Evolutionary conservation across 768 basidiomycete genomes (phyloP).

Genomic region (Auricularia sp.): DNA sequence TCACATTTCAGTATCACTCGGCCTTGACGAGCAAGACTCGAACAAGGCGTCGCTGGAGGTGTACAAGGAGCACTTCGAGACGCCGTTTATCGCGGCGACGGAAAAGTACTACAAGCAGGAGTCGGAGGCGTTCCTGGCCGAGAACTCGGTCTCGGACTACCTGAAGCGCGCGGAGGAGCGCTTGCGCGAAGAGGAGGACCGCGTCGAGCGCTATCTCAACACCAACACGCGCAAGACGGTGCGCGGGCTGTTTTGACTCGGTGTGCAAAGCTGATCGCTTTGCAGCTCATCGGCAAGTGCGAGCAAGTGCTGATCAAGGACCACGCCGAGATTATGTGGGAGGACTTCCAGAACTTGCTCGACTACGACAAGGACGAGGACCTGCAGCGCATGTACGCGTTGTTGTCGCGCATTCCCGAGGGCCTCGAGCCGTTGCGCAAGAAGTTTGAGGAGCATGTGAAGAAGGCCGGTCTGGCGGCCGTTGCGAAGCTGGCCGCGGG

Average conservation of each 20-base stretch:
- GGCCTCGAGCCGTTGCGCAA: no score
- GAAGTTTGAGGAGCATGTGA: no score
- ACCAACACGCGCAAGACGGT: conserved; percentile 75
- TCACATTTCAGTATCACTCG: conserved; percentile 55
- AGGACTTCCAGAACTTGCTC: no score
- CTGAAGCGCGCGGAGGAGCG: conserved; percentile 90
- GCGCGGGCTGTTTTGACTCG: conserved; percentile 5
- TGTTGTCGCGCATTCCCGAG: no score
- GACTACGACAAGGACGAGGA: no score
- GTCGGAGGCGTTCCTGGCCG: conserved; percentile 79
- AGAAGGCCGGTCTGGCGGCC: no score
- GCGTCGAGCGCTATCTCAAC: conserved; percentile 89
- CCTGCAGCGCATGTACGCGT: no score
- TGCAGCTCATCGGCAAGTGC: conserved; percentile 93
- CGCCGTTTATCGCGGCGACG: conserved; percentile 72
- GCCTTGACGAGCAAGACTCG: conserved; percentile 83
- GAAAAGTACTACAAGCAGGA: conserved; percentile 95
- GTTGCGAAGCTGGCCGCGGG: no score
- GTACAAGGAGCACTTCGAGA: conserved; percentile 85
- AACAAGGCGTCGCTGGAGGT: no score
- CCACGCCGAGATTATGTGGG: no score
- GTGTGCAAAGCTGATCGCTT: conserved; percentile 27
- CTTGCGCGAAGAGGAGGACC: conserved; percentile 86
- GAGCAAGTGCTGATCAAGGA: no score
- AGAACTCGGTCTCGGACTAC: conserved; percentile 88